Conservation (phyloP, 1,139 yeast species). For the Taphrina pruni region DNA sequence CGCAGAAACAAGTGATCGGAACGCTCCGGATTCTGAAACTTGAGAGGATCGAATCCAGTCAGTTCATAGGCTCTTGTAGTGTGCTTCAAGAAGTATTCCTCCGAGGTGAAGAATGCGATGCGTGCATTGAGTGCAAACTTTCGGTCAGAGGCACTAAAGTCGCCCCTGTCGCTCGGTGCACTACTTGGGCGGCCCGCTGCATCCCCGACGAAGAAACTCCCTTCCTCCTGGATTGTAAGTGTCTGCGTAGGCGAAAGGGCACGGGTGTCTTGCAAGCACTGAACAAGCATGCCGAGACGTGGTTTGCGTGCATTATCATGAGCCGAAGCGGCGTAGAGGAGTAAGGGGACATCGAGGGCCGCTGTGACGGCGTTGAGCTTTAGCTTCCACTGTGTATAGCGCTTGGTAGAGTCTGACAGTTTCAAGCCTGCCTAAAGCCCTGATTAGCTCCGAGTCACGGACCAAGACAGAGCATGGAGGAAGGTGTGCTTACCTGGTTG, state of each 20-base stretch:
- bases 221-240: constrained; percentile 50
- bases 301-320: constrained; percentile 70
- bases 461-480: no score
- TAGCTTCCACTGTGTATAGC: constrained; percentile 55
- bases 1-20: constrained; percentile 11
- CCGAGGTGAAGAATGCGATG: constrained; percentile 70
- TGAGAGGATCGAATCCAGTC: constrained; percentile 35
- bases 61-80: constrained; percentile 3
- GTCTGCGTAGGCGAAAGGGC: constrained; percentile 41
- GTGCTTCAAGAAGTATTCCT: constrained; percentile 56
- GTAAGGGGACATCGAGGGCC: constrained; percentile 53
- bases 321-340: constrained; percentile 64
- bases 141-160: constrained; percentile 74
- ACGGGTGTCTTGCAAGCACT: constrained; percentile 55
- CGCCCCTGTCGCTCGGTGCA: constrained; percentile 42
- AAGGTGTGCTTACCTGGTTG: constrained; percentile 69
- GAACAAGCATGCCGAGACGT: constrained; percentile 69
- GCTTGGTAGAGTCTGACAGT: constrained; percentile 54
- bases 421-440: constrained; percentile 24
- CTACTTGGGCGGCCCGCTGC: constrained; percentile 87
- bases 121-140: constrained; percentile 67
- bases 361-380: constrained; percentile 43
- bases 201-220: constrained; percentile 85
- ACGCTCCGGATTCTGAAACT: not conserved
- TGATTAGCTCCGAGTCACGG: no score